Evolutionary conservation across 2,329 filamentous ascomycete genomes (phyloP), one percentile per base, ranked within the genome.

Genomic region (Pseudopithomyces maydicus): DNA sequence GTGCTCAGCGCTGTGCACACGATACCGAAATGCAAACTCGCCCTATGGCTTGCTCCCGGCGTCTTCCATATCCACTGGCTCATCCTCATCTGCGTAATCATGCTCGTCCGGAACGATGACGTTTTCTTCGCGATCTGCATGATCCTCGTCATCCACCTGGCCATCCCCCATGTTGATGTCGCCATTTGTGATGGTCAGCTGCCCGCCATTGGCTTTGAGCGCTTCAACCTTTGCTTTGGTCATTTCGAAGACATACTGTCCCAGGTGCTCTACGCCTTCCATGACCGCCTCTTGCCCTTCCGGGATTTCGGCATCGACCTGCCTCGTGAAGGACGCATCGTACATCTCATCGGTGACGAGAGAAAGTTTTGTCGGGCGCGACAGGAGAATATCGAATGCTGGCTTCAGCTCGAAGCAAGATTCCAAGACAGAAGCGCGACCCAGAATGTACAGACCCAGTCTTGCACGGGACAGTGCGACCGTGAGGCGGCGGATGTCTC

Each of bases 161-260:
- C 43, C 66, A 57, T 76, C 72, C 32, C 71, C 69, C 54, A 78
- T 79, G 32, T 55, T 52, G 8, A 68, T 64, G 53, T 77, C 73
- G 23, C 73, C 69, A 14, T 77, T 78, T 4, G 66, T 45, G 48
- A 20, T 7, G 26, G 65, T 67, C 58, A 77, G 44, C 12, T 62
- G 55, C 0, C 70, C 77, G 1, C 72, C 72, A 6, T 72, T 74
- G 45, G 74, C 77, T 62, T 82, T 86, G 67, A 88, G 68, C 43
- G 81, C 81, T 68, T 86, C 83, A 1, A 88, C 75, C 75, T 88
- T 89, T 7, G 87, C 86, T 69, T 89, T 85, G 3, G 92, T 96
- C 92, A 99, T 99, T 76, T 99, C 91, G 73, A 87, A 97, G 20
- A 99, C 94, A 75, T 97, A 99, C 77, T 97, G 90, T 0, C 95